Evolutionary conservation across 345 rosid genomes (phyloP).

Genomic region (Cardamine resedifolia): DNA sequence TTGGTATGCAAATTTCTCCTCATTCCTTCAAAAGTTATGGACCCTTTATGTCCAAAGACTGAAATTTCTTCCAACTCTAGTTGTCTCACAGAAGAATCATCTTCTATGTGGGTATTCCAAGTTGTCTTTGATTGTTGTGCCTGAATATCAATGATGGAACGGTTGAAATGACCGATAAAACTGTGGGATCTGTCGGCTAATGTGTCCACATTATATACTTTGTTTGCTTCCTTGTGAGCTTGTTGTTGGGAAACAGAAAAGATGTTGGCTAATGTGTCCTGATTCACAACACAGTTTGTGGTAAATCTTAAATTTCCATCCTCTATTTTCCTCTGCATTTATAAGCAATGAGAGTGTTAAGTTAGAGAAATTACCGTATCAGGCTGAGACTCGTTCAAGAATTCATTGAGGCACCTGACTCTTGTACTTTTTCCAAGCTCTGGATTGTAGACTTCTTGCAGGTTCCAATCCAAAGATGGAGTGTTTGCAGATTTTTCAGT

Average conservation of each 20-base stretch:
- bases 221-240: conserved; percentile 27
- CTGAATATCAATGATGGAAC: conserved; percentile 45
- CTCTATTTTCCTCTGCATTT: background rate
- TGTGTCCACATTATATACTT: conserved; percentile 28
- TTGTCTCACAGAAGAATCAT: conserved; percentile 25
- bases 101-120: conserved; percentile 37
- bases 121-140: conserved; percentile 24
- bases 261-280: conserved; percentile 40
- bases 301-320: background rate
- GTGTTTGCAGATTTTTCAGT: conserved; percentile 13
- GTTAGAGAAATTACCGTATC: conserved; percentile 51
- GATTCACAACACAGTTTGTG: conserved; percentile 24
- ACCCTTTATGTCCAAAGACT: conserved; percentile 45
- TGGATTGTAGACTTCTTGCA: conserved; percentile 23
- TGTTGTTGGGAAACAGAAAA: conserved; percentile 22
- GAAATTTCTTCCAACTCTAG: conserved; percentile 36
- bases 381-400: conserved; percentile 57
- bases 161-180: conserved; percentile 44
- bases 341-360: background rate
- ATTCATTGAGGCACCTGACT: conserved; percentile 51
- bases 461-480: conserved; percentile 32
- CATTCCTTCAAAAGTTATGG: conserved; percentile 39
- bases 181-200: conserved; percentile 36
- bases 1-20: conserved; percentile 28
- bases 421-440: conserved; percentile 36